Percentiles rank a stretch among this genome's conserved stretches.
Evolutionary conservation across 371 early-diverging fungal species (phyloP).

Genomic region (Mortierella sp.): DNA sequence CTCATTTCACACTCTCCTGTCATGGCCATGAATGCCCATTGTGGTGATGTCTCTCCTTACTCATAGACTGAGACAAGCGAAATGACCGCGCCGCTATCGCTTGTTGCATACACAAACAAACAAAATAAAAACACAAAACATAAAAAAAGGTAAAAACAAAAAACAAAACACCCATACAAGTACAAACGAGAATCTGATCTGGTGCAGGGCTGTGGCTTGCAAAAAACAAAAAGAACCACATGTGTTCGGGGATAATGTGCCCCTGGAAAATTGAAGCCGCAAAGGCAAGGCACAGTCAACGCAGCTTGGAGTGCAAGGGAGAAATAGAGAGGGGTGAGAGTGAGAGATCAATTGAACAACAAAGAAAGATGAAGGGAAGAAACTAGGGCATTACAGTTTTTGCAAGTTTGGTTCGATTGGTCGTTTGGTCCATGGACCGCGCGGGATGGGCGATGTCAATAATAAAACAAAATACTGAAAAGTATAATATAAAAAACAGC

Average conservation of each 20-base stretch:
- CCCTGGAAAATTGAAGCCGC: constrained; percentile 1
- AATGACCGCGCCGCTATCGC: not conserved
- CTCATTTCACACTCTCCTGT: not conserved
- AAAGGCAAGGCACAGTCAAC: not conserved
- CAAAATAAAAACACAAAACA: not conserved
- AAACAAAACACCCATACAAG: not conserved
- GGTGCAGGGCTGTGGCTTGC: not conserved
- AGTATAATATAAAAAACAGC: not conserved
- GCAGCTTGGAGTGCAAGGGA: not conserved
- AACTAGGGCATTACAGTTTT: not conserved
- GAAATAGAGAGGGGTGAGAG: not conserved
- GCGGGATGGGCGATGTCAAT: not conserved
- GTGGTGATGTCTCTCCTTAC: too few relatives aligned
- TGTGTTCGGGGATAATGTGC: not conserved
- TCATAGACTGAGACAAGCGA: not conserved
- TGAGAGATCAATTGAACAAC: not conserved
- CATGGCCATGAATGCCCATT: too few relatives aligned
- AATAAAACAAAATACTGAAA: not conserved
- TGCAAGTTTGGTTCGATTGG: not conserved
- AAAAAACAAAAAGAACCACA: not conserved
- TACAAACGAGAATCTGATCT: not conserved
- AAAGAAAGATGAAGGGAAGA: not conserved
- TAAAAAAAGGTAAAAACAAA: not conserved
- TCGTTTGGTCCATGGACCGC: constrained; percentile 12
- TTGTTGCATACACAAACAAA: not conserved